phyloP scores from a whole-genome alignment of 768 basidiomycete species.

The Erythrobasidium yunnanense region DNA sequence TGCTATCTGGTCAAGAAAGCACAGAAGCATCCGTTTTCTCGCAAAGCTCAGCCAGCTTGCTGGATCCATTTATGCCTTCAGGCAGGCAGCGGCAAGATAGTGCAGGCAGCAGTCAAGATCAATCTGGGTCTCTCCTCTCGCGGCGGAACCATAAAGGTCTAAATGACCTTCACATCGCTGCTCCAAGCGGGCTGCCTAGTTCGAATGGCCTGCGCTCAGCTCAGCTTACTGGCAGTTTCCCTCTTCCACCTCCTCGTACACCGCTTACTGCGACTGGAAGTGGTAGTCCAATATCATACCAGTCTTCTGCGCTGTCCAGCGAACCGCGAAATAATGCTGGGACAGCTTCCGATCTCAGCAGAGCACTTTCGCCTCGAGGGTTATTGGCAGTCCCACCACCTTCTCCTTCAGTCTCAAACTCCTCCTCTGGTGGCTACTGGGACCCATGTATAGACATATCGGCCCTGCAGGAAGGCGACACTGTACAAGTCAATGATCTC shows the following conservation, averaged over 20 bases:
- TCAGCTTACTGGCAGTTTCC: neutral
- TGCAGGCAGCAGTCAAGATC: too few relatives aligned
- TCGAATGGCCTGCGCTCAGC: neutral
- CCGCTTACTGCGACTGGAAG: neutral
- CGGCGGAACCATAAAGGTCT: neutral
- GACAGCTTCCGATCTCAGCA: neutral
- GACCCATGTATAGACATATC: neutral
- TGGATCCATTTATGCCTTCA: too few relatives aligned
- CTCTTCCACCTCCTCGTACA: constrained; percentile 7
- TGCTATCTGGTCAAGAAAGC: too few relatives aligned
- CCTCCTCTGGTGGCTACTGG: neutral
- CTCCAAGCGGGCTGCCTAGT: neutral
- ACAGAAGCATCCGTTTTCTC: too few relatives aligned
- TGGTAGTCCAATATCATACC: neutral
- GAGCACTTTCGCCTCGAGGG: neutral
- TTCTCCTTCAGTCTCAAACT: neutral
- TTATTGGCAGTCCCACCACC: neutral
- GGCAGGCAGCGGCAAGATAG: too few relatives aligned
- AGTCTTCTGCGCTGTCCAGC: neutral
- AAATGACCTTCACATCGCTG: neutral
- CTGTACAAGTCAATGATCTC: too few relatives aligned
- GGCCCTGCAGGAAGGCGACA: neutral
- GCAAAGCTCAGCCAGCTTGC: too few relatives aligned
- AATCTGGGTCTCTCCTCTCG: neutral
- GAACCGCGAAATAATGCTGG: too few relatives aligned